Evolutionary conservation across 306 rosid genomes (phyloP), one percentile per base, ranked within the genome.

Genomic region (Trichosanthes cucumerina): DNA sequence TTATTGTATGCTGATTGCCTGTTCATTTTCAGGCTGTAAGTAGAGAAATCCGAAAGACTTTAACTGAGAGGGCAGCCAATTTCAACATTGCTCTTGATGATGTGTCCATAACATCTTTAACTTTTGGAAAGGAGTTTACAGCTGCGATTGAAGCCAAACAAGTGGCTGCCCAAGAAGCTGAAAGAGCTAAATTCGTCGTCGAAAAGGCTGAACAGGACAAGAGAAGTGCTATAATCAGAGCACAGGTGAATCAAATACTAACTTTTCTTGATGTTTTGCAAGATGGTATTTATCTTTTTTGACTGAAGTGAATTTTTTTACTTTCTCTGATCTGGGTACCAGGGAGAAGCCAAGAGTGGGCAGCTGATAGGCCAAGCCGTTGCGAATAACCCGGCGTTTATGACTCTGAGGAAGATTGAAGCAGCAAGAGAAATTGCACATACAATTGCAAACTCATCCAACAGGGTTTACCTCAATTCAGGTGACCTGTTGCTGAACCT

Each of bases 131-230:
- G 82, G 98, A 94, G 80, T 94, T 92, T 44, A 90, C 89, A 26
- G 92, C 82, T 80, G 97, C 98, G 33, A 92, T 92, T 77, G 97
- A 94, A 86, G 96, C 98, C 82, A 94, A 94, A 86, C 98, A 94
- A 79, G 95, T 92, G 79, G 97, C 96, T 82, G 96, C 97, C 43
- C 97, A 94, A 84, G 97, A 92, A 39, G 97, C 97, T 62, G 98
- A 92, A 87, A 92, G 97, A 81, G 98, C 92, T n/a, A 92, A 94
- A 79, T 94, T 86, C 78, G 90, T 94, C 34, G 96, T 92, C 65
- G 96, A 94, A 78, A 89, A 92, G 78, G 96, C 98, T 74, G 93
- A 94, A 75, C 96, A 92, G 83, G 97, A 92, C 88, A 92, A 89
- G 84, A 88, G 73, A 86, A 90, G 95, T 84, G 93, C 95, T 69